Evolutionary conservation across 2,329 filamentous ascomycete species (phyloP).

Genomic region (Colletotrichum sp.): DNA sequence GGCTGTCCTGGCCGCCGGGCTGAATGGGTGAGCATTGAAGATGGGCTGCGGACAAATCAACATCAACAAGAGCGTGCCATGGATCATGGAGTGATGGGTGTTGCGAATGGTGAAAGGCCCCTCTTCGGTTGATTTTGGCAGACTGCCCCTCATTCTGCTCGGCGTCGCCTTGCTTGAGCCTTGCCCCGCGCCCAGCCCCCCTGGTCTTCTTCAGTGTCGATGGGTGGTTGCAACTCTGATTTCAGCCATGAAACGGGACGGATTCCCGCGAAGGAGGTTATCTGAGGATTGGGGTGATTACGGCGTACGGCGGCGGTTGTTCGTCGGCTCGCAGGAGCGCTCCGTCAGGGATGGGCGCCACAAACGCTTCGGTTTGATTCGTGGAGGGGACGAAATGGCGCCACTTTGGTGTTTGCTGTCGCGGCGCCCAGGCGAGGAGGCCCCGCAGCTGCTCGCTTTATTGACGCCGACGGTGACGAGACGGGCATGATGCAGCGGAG

Average conservation of each 20-base stretch:
- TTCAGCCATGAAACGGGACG: constrained; percentile 18
- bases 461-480: constrained; percentile 19
- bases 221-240: background rate
- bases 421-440: background rate
- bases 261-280: background rate
- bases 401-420: background rate
- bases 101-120: background rate
- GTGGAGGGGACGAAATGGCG: constrained; percentile 2
- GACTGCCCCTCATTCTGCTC: background rate
- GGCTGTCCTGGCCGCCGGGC: background rate
- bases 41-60: constrained; percentile 1
- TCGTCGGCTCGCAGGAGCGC: background rate
- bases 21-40: background rate
- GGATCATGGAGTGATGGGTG: background rate
- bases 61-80: background rate
- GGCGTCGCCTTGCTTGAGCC: background rate
- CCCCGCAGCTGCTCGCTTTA: background rate
- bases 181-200: background rate
- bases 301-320: constrained; percentile 19
- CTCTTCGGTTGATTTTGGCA: background rate
- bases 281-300: background rate
- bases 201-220: background rate
- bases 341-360: background rate
- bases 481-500: constrained; percentile 3
- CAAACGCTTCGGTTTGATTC: constrained; percentile 4